Percentiles rank a stretch among this genome's conserved stretches.
phyloP scores from a whole-genome alignment of 768 basidiomycete genomes.

The Mycena maculata region DNA sequence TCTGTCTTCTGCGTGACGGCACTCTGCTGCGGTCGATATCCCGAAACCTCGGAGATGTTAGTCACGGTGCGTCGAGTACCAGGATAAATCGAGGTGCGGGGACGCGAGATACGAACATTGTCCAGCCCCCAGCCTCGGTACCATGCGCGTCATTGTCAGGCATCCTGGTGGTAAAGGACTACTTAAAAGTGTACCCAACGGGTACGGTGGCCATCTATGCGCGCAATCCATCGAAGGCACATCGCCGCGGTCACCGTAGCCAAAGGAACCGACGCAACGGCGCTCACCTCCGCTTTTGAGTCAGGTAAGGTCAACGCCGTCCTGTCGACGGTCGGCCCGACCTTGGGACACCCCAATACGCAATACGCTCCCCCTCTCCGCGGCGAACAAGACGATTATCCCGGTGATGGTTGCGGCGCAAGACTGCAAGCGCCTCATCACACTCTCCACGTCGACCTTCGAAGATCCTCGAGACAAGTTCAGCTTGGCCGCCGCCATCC shows the following conservation, averaged over 20 bases:
- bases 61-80: no score
- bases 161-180: slow-evolving; percentile 4
- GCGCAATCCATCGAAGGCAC: slow-evolving; percentile 1
- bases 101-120: no score
- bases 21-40: no score
- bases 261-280: neutral
- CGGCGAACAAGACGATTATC: slow-evolving; percentile 2
- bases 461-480: slow-evolving; percentile 2
- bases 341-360: slow-evolving; percentile 1
- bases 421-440: slow-evolving; percentile 6
- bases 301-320: neutral
- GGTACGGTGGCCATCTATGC: slow-evolving; percentile 8
- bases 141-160: slow-evolving; percentile 5
- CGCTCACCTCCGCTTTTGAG: neutral
- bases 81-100: no score
- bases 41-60: no score
- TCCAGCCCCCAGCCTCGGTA: no score
- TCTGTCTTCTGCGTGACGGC: no score
- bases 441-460: neutral
- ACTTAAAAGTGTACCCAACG: neutral
- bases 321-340: neutral
- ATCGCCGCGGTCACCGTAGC: neutral
- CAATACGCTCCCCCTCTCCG: slow-evolving; percentile 8
- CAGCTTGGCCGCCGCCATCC: neutral
- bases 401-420: slow-evolving; percentile 3